Conservation (phyloP, 202 grass and related monocot genomes). For the Miscanthus sacchariflorus region DNA sequence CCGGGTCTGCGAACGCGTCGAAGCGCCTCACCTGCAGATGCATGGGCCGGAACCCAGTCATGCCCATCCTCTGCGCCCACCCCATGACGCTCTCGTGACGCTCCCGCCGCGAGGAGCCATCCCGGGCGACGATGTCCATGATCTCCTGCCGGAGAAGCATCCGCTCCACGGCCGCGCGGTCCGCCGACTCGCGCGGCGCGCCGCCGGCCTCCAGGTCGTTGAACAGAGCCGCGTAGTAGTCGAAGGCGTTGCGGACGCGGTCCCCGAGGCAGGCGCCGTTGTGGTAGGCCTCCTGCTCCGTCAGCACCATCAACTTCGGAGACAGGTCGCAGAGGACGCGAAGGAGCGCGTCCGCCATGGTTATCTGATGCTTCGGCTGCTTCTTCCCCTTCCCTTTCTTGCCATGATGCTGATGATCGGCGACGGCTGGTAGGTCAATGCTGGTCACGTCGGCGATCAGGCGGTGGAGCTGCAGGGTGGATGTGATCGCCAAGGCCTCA, state of each 20-base stretch:
- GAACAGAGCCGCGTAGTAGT: constrained; percentile 67
- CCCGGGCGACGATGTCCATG: constrained; percentile 57
- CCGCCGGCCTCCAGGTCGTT: constrained; percentile 45
- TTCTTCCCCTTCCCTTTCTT: neutral
- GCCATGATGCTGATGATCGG: neutral
- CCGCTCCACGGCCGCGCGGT: constrained; percentile 55
- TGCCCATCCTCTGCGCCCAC: constrained; percentile 51
- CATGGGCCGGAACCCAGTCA: constrained; percentile 41
- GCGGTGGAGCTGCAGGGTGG: constrained; percentile 66
- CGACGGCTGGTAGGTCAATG: neutral
- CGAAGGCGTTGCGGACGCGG: constrained; percentile 54
- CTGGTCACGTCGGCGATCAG: constrained; percentile 44
- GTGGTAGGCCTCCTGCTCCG: constrained; percentile 75
- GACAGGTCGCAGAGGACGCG: constrained; percentile 21
- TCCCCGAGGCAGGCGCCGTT: constrained; percentile 41
- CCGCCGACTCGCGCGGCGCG: neutral
- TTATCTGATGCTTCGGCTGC: neutral
- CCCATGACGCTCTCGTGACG: constrained; percentile 55
- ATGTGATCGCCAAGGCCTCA: constrained; percentile 58
- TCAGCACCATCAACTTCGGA: constrained; percentile 65
- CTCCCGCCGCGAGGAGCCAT: constrained; percentile 49
- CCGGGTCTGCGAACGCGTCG: constrained; percentile 18
- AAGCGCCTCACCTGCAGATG: neutral
- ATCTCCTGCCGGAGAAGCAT: constrained; percentile 66
- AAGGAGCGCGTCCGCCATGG: constrained; percentile 51